A percentile compares a stretch with the other conserved stretches of the same genome.
Evolutionary conservation across 352 stramenopile genomes (phyloP).

Genomic region (Halophytophthora polymorphica): DNA sequence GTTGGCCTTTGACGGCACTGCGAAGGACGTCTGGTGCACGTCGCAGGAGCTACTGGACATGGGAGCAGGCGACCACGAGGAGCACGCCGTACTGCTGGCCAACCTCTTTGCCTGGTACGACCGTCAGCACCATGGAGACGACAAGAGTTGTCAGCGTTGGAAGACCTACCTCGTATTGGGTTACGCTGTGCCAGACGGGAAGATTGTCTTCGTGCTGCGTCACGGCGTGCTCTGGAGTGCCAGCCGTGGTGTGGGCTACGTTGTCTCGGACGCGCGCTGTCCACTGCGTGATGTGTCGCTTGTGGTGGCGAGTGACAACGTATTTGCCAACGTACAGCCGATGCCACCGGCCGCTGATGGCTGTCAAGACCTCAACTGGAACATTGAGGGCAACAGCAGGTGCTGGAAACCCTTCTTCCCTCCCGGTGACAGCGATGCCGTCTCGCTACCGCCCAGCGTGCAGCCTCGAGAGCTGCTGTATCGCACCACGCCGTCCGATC

Average conservation of each 20-base stretch:
- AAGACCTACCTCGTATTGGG: slow-evolving; percentile 88
- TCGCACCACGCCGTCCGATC: slow-evolving; percentile 42
- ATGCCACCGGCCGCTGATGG: slow-evolving; percentile 10
- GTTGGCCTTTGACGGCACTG: slow-evolving; percentile 69
- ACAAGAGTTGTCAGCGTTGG: slow-evolving; percentile 6
- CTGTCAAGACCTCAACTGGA: slow-evolving; percentile 71
- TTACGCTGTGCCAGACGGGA: slow-evolving; percentile 74
- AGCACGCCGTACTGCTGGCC: slow-evolving; percentile 90
- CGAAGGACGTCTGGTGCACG: slow-evolving; percentile 86
- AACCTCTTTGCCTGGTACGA: slow-evolving; percentile 92
- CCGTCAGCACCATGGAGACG: slow-evolving; percentile 22
- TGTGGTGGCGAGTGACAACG: slow-evolving; percentile 86
- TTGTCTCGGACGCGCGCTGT: slow-evolving; percentile 69
- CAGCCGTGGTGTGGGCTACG: slow-evolving; percentile 76
- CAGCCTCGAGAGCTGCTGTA: slow-evolving; percentile 68
- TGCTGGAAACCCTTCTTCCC: slow-evolving; percentile 87
- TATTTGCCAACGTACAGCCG: slow-evolving; percentile 89
- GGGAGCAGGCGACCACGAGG: slow-evolving; percentile 84
- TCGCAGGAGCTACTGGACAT: slow-evolving; percentile 90
- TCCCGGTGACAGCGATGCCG: slow-evolving; percentile 5
- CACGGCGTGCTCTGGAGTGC: slow-evolving; percentile 87
- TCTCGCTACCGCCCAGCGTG: slow-evolving; percentile 22
- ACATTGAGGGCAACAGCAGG: slow-evolving; percentile 73
- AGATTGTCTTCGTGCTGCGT: slow-evolving; percentile 86
- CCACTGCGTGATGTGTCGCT: slow-evolving; percentile 84